Conservation (phyloP, 768 basidiomycete species). For the Rhodotorula taiwanensis region DNA sequence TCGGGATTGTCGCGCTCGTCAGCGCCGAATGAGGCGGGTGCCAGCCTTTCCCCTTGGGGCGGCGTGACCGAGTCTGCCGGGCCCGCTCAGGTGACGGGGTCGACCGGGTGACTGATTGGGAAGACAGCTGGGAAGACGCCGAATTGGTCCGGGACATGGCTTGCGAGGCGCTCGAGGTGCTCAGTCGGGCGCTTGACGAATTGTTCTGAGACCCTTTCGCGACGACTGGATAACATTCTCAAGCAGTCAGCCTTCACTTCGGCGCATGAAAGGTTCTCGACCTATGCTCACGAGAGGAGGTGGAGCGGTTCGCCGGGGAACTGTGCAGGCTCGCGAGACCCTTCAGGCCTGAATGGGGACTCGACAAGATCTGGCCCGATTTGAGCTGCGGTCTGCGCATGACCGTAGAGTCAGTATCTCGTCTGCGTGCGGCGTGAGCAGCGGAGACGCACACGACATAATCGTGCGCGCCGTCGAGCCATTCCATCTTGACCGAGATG, state of each 20-base stretch:
- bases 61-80: neutral
- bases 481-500: slow-evolving; percentile 39
- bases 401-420: neutral
- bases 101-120: neutral
- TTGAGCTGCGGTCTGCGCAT: slow-evolving; percentile 14
- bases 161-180: neutral
- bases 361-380: slow-evolving; percentile 7
- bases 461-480: slow-evolving; percentile 31
- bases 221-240: too few species aligned
- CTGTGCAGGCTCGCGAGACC: neutral
- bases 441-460: slow-evolving; percentile 35
- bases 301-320: slow-evolving; percentile 15
- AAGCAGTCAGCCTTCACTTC: too few species aligned
- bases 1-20: neutral
- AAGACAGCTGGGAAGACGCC: slow-evolving; percentile 7
- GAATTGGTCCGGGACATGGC: slow-evolving; percentile 12
- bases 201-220: neutral
- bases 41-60: neutral
- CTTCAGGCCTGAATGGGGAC: slow-evolving; percentile 1
- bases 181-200: too few species aligned
- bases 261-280: too few species aligned
- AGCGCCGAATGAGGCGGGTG: neutral
- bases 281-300: slow-evolving; percentile 14
- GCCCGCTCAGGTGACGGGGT: neutral
- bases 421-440: too few species aligned